A percentile compares a stretch with the other conserved stretches of the same genome.
Evolutionary conservation across 495 filamentous ascomycete species (phyloP).

Genomic region (Aspergillus leporis): DNA sequence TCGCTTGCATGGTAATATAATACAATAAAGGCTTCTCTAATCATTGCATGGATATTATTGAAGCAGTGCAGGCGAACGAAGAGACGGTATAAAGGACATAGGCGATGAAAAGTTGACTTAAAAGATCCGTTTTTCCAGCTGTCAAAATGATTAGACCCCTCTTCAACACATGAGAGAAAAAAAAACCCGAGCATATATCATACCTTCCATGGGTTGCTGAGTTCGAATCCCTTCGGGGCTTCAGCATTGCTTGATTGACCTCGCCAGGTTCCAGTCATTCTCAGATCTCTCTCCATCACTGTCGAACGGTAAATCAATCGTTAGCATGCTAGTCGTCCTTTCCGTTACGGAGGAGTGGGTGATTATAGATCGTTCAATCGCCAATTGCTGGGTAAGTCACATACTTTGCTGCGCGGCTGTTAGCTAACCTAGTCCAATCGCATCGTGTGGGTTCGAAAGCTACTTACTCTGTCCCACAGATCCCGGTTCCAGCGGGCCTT

Average conservation of each 20-base stretch:
- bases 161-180: not conserved
- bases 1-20: slow-evolving; percentile 9
- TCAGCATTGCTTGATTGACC: slow-evolving; percentile 79
- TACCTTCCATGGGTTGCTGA: slow-evolving; percentile 96
- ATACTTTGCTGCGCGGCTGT: slow-evolving; percentile 71
- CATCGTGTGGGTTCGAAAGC: slow-evolving; percentile 28
- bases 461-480: slow-evolving; percentile 88
- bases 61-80: slow-evolving; percentile 18
- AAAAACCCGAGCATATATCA: slow-evolving; percentile 10
- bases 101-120: slow-evolving; percentile 22
- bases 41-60: slow-evolving; percentile 24
- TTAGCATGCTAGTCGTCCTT: slow-evolving; percentile 13
- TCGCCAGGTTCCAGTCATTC: slow-evolving; percentile 81
- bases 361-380: not conserved
- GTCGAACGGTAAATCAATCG: slow-evolving; percentile 14
- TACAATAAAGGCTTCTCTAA: slow-evolving; percentile 23
- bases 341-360: not conserved
- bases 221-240: slow-evolving; percentile 85
- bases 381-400: slow-evolving; percentile 24
- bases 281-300: slow-evolving; percentile 97
- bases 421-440: slow-evolving; percentile 37
- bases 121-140: slow-evolving; percentile 47
- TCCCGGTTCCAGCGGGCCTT: slow-evolving; percentile 78
- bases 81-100: slow-evolving; percentile 15
- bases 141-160: slow-evolving; percentile 17